Percentiles rank a stretch among this genome's conserved stretches.
Conservation (phyloP, 169 alveolate genomes). For the Plasmodium sp. region DNA sequence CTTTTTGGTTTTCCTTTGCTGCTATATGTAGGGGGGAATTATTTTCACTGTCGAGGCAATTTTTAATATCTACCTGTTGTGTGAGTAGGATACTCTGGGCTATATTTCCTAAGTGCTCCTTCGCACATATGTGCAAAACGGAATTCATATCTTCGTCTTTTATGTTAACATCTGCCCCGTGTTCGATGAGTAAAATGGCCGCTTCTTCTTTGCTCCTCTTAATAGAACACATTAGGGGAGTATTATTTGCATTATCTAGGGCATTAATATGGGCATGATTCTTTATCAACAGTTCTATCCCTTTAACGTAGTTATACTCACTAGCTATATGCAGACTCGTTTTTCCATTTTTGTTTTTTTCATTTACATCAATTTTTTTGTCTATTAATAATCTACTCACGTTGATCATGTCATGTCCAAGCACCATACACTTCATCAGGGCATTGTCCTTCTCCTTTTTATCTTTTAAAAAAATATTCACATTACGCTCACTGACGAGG, state of each 20-base stretch:
- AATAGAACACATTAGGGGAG: slow-evolving; percentile 63
- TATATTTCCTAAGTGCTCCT: slow-evolving; percentile 54
- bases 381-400: slow-evolving; percentile 57
- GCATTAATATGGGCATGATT: slow-evolving; percentile 64
- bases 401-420: slow-evolving; percentile 41
- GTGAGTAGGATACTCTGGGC: slow-evolving; percentile 60
- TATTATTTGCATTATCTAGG: slow-evolving; percentile 31
- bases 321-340: slow-evolving; percentile 73
- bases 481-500: slow-evolving; percentile 44
- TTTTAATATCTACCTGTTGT: slow-evolving; percentile 48
- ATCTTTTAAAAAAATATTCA: slow-evolving; percentile 64
- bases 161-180: slow-evolving; percentile 61
- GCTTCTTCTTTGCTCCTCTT: slow-evolving; percentile 71
- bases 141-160: slow-evolving; percentile 55
- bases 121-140: slow-evolving; percentile 69
- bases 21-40: slow-evolving; percentile 74
- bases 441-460: slow-evolving; percentile 66
- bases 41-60: slow-evolving; percentile 53
- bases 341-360: slow-evolving; percentile 69
- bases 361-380: slow-evolving; percentile 44
- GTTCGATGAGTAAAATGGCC: slow-evolving; percentile 49
- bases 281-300: slow-evolving; percentile 64
- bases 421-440: slow-evolving; percentile 63
- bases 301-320: slow-evolving; percentile 69
- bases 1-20: slow-evolving; percentile 59